Conservation (phyloP, 2,329 filamentous ascomycete species). For the Rhinocladiella mackenziei region DNA sequence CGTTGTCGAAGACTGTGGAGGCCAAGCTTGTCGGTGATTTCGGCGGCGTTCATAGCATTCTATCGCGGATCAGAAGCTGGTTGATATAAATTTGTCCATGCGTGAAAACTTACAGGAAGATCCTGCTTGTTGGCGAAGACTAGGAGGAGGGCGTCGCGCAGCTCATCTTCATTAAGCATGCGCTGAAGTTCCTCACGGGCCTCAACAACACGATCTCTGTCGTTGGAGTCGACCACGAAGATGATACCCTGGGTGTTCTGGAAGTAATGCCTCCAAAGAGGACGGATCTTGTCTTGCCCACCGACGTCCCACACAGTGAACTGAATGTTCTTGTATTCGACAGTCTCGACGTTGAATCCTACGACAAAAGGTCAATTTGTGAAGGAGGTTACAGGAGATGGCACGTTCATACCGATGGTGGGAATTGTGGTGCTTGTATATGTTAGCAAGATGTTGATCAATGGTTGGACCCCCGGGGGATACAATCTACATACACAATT, state of each 20-base stretch:
- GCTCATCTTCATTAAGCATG: slow-evolving; percentile 98
- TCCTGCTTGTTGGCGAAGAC: slow-evolving; percentile 99
- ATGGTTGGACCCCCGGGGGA: neutral
- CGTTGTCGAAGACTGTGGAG: slow-evolving; percentile 98
- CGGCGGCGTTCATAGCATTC: slow-evolving; percentile 99
- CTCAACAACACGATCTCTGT: slow-evolving; percentile 96
- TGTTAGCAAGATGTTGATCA: slow-evolving; percentile 11
- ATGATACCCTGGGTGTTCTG: slow-evolving; percentile 99
- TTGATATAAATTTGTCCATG: slow-evolving; percentile 2
- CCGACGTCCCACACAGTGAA: slow-evolving; percentile 99
- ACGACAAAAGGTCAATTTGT: slow-evolving; percentile 17
- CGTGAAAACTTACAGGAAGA: slow-evolving; percentile 69
- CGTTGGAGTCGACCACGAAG: slow-evolving; percentile 99
- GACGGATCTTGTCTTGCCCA: slow-evolving; percentile 99
- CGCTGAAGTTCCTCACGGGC: slow-evolving; percentile 93
- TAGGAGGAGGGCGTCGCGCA: slow-evolving; percentile 91
- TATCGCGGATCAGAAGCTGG: slow-evolving; percentile 38
- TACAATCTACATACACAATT: slow-evolving; percentile 29
- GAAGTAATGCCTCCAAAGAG: slow-evolving; percentile 99
- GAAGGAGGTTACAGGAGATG: slow-evolving; percentile 6
- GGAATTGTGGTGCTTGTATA: slow-evolving; percentile 88
- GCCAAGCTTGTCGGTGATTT: slow-evolving; percentile 99
- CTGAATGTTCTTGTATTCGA: slow-evolving; percentile 99
- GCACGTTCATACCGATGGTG: slow-evolving; percentile 69
- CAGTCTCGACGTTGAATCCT: slow-evolving; percentile 99